Base-by-base conservation (phyloP, 225 moss, liverwort and hornwort genomes). In the Neckera pumila region DNA sequence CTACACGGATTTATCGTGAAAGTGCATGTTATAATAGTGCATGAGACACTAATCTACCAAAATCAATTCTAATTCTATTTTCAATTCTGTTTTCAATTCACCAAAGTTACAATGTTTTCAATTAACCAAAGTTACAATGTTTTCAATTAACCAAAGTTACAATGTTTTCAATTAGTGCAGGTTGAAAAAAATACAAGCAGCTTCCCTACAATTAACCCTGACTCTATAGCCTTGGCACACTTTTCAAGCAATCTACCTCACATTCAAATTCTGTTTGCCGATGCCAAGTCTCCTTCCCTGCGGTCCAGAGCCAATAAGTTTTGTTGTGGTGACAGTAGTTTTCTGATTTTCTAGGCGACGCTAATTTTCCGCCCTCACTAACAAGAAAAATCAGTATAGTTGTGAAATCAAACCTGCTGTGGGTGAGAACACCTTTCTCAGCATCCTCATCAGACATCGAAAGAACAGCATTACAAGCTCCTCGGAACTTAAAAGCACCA, bases 401-500 rank as follows among this genome's bases (percentile, higher is more conserved):
- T 43, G 31, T 30, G n/a, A 63, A 85, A 73, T 58, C 74, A 40
- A 83, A 96, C 97, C 97, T 97, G 95, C 95, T 96, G 85, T 96
- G 96, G 31, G 97, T 96, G 43, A 95, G 90, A 21, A 97, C 95
- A 17, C 97, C 97, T 79, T 89, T 95, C 82, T 76, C 89, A 43
- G 95, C 97, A 51, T 88, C 89, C 67, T 94, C 89, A 54, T 95
- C 92, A 36, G 93, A 87, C 64, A 95, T 92, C 56, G 95, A 95
- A n/a, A 95, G 92, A 36, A 96, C 90, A 16, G 96, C 95, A 90
- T 96, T 96, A 67, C 97, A 95, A 65, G 97, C 97, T 43, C 97
- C 97, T 90, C 97, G 83, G 91, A 96, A 94, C 85, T 96, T 96
- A 89, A 95, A 96, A 34, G 97, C 95, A 12, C 97, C 96, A 73